These are phyloP conservation scores for Phialocephala subalpina DNA, from an alignment of 2,329 filamentous ascomycete species.

Conservation along the genomic window DNA sequence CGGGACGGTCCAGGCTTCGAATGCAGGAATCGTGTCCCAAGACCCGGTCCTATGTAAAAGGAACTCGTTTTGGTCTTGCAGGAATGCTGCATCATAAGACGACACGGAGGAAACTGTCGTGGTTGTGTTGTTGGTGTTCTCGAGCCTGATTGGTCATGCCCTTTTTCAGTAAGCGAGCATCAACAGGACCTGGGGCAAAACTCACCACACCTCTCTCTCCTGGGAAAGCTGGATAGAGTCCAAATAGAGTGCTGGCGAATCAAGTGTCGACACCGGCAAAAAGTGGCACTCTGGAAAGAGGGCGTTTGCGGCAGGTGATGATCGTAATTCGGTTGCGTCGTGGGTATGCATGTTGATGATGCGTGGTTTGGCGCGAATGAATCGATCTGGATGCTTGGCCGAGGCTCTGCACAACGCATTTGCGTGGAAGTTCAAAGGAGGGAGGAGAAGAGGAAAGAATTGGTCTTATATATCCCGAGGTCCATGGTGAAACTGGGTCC, in stretches of 20 bases:
- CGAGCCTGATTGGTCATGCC: constrained; percentile 1
- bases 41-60: neutral
- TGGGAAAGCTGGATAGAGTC: neutral
- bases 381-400: too few species aligned
- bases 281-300: neutral
- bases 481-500: too few species aligned
- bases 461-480: too few species aligned
- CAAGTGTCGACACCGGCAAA: neutral
- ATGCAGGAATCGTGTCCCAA: neutral
- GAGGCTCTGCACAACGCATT: too few species aligned
- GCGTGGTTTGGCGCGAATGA: too few species aligned
- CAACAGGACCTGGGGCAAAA: neutral
- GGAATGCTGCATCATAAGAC: neutral
- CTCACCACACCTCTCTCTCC: constrained; percentile 2
- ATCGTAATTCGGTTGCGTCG: neutral
- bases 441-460: too few species aligned
- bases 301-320: constrained; percentile 6
- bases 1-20: neutral
- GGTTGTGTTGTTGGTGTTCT: too few species aligned
- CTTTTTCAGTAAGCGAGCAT: constrained; percentile 1
- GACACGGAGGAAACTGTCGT: neutral
- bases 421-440: too few species aligned
- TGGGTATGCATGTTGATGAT: neutral
- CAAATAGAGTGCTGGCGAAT: neutral
- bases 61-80: neutral